Evolutionary conservation across 805 yeast genomes (phyloP).

Genomic region (Gaillardinia entomophila): DNA sequence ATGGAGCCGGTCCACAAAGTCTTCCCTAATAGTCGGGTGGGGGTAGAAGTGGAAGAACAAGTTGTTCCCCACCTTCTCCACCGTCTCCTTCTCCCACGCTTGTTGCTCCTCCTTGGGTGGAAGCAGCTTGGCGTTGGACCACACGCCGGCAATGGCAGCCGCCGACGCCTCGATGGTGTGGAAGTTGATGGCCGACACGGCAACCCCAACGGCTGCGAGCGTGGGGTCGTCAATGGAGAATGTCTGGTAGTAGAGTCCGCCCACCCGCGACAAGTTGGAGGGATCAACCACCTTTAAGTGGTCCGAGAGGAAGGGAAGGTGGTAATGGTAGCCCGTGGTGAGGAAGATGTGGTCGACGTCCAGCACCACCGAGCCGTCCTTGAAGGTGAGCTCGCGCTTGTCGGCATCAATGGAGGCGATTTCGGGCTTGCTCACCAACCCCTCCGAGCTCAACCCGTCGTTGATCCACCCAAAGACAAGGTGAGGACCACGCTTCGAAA

Average conservation of each 20-base stretch:
- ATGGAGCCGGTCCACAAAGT: conserved; percentile 20
- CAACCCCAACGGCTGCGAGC: conserved; percentile 34
- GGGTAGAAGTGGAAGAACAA: conserved; percentile 31
- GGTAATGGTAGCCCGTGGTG: conserved; percentile 48
- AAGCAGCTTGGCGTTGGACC: conserved; percentile 36
- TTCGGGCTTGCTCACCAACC: conserved; percentile 23
- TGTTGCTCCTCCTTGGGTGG: conserved; percentile 38
- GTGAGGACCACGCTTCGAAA: conserved; percentile 23
- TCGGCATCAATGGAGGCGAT: conserved; percentile 15
- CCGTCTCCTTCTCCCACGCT: conserved; percentile 23
- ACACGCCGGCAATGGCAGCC: conserved; percentile 54
- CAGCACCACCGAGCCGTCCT: conserved; percentile 19
- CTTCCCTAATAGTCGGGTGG: conserved; percentile 11
- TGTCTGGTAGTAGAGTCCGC: conserved; percentile 16
- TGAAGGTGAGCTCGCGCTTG: conserved; percentile 18
- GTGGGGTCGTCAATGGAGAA: conserved; percentile 40
- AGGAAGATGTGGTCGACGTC: conserved; percentile 36
- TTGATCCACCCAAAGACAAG: conserved; percentile 29
- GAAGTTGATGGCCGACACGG: conserved; percentile 41
- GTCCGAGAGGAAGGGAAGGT: conserved; percentile 36
- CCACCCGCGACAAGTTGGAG: conserved; percentile 23
- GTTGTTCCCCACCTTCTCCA: conserved; percentile 13
- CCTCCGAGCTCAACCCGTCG: conserved; percentile 30
- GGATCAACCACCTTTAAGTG: conserved; percentile 17
- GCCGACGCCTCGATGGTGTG: conserved; percentile 47